Base-by-base conservation (phyloP, 768 basidiomycete species). In the Mycena indigotica region DNA sequence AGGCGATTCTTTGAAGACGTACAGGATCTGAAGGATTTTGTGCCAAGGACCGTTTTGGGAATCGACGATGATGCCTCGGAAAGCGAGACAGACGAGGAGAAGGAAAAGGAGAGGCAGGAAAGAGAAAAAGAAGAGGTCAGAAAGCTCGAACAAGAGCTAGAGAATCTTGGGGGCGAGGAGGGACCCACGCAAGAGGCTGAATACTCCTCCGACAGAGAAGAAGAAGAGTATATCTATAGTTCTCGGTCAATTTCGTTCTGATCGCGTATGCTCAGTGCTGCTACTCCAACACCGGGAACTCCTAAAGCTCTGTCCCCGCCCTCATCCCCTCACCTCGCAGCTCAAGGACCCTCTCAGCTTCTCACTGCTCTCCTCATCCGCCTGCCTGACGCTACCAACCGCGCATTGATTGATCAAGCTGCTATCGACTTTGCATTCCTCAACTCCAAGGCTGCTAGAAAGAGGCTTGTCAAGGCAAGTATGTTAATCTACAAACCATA, bases 391-490 rank as follows among this genome's bases (percentile, higher is more conserved):
- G 91, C 92, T n/a, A 95, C 91, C 13, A 98, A 94, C 67, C 85
- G 92, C 16, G 81, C 84, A 2, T 71, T 93, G 58, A 91, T 98
- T 56, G 97, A 99, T 69, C 93, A 96, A 72, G 88, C 89, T 26
- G 95, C 95, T 0, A 85, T 98, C 35, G 96, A 99, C 61, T 99
- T 99, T 70, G 93, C 94, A 0, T 93, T 95, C 67, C 77, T 99
- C 56, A 99, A 98, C 69, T 95, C 94, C 40, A 98, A 98, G 70
- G 94, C 96, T 21, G 93, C 95, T 13, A 80, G 97, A 65, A 98
- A 96, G 70, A 77, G 97, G 55, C 80, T 98, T 38, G 80, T 93
- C 63, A 95, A 87, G 83, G 95, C 95, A 61, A 38, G 66, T 57
- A 38, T 1, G 26, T 3, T 23, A 41, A 45, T 50, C 16, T 25